Evolutionary conservation across 2,329 filamentous ascomycete species (phyloP), one percentile per base, ranked within the genome.

Genomic region (Ilyonectria mors-panacis): DNA sequence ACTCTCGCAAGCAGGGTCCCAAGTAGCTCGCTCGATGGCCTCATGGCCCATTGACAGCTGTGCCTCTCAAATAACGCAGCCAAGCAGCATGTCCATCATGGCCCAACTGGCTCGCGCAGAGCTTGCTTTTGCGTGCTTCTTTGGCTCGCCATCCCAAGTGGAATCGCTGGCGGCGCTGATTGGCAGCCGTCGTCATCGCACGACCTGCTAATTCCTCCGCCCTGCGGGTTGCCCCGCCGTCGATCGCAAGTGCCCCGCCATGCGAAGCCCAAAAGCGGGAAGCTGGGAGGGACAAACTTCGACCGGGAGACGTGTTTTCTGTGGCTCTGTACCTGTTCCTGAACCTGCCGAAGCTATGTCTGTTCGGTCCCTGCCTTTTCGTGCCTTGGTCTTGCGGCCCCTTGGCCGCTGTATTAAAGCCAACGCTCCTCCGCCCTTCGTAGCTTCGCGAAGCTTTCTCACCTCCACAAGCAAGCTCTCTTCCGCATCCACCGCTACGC

Each of bases 171-270:
- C 7, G 47, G 37, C 42, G 44, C 51, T 76, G 67, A 76, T 76
- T 76, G 75, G 74, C 56, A 59, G 30, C 55, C 59, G 37, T 72
- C 69, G 72, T 72, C 74, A 76, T 76, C 64, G 63, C 66, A 57
- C 57, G 44, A 65, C 59, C 65, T 54, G 59, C 50, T 42, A 51
- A 56, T 48, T 59, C 65, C 50, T 57, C 51, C 51, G 54, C 60
- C 55, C 50, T 42, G 47, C 56, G 39, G 53, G 63, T 57, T 73
- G 73, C 74, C 72, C 74, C 74, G 74, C 74, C 61, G 69, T 76
- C 67, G 74, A 76, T 76, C 73, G 70, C 53, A 67, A 58, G 26
- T 76, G 73, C 74, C 74, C 74, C 74, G 70, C 73, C 69, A 73
- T 73, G 69, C 57, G 63, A 67, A 57, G 53, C 30, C 65, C 60